A percentile compares a stretch with the other conserved stretches of the same genome.
Conservation (phyloP, 805 yeast genomes). For the Babjeviella inositovora region DNA sequence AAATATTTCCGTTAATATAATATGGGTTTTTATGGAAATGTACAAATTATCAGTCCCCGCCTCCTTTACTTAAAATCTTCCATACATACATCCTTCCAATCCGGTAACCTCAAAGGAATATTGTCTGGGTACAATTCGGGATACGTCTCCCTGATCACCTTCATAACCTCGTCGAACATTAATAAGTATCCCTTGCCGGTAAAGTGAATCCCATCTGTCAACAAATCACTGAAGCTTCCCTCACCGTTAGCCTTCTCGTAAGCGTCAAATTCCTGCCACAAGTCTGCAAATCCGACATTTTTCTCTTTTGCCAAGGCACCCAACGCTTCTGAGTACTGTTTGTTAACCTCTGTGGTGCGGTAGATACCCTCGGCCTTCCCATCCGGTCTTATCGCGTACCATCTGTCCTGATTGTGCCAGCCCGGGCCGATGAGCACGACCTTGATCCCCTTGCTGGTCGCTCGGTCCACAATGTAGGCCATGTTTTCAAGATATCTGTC, state of each 20-base stretch:
- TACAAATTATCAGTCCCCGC: no score
- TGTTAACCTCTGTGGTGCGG: constrained; percentile 27
- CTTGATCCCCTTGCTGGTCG: constrained; percentile 23
- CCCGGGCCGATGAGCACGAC: constrained; percentile 52
- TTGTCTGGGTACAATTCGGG: constrained; percentile 31
- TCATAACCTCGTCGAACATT: constrained; percentile 23
- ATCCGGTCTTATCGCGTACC: constrained; percentile 15
- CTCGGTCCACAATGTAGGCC: constrained; percentile 18
- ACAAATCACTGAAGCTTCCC: constrained; percentile 20
- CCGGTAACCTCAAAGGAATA: constrained; percentile 16
- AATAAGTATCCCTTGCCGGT: constrained; percentile 34
- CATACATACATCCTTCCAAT: constrained; percentile 25
- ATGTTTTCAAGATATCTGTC: constrained; percentile 32
- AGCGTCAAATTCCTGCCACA: constrained; percentile 24
- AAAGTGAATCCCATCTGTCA: constrained; percentile 44
- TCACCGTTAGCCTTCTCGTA: constrained; percentile 16
- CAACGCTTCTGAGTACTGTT: constrained; percentile 34
- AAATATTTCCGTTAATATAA: no score
- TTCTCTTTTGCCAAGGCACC: constrained; percentile 22
- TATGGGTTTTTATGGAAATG: no score
- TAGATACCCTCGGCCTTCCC: constrained; percentile 15
- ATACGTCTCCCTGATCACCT: constrained; percentile 18
- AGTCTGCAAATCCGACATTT: constrained; percentile 41
- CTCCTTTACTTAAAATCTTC: no score
- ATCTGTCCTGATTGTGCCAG: constrained; percentile 25